phyloP scores from a whole-genome alignment of 345 rosid species.

The Nephelium lappaceum region DNA sequence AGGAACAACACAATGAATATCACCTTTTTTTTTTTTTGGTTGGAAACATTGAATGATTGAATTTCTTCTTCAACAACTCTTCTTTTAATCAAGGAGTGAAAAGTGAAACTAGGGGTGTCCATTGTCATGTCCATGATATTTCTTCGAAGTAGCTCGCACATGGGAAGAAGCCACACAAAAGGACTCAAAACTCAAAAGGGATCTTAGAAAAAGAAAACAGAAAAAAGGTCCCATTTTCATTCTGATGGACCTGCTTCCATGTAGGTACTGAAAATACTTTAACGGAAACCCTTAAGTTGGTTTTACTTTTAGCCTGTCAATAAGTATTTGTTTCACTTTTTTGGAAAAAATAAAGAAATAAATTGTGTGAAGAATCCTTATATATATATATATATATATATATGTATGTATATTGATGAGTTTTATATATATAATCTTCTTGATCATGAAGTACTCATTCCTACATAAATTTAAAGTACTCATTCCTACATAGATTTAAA shows the following conservation, averaged over 20 bases:
- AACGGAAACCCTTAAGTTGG: not conserved
- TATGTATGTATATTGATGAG: no score
- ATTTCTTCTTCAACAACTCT: no score
- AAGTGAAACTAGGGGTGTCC: not conserved
- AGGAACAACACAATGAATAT: no score
- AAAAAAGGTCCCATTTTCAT: not conserved
- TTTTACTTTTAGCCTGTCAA: conserved; percentile 30
- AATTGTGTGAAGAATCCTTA: not conserved
- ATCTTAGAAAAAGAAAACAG: not conserved
- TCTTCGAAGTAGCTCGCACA: not conserved
- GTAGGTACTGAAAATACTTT: not conserved
- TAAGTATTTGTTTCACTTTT: not conserved
- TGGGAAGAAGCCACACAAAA: conserved; percentile 11
- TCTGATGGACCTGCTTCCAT: conserved; percentile 19
- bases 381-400: not conserved
- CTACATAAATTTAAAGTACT: no score
- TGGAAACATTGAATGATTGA: not conserved
- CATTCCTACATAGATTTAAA: no score
- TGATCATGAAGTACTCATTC: no score
- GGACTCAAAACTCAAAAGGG: not conserved
- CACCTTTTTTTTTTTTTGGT: no score
- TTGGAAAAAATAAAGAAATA: not conserved
- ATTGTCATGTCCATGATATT: not conserved
- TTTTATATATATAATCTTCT: not conserved
- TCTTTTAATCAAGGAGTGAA: not conserved